Base-by-base conservation (phyloP, 2,329 filamentous ascomycete genomes). In the Trichoderma gracile region DNA sequence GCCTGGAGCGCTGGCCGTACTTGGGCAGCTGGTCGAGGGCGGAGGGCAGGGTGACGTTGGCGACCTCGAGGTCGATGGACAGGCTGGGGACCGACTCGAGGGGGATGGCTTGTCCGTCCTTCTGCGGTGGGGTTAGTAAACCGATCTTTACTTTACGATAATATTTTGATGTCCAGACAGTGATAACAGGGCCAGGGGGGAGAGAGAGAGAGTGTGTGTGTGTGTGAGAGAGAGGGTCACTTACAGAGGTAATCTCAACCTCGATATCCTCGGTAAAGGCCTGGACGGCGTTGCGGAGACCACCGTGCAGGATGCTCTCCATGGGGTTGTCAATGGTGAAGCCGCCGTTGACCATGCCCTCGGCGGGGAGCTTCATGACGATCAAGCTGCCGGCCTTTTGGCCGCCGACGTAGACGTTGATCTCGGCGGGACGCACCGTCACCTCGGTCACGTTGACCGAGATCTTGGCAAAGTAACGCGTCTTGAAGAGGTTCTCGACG, bases 281-380 rank as follows among this genome's bases (percentile, higher is more conserved):
- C 30, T 69, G 65, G 14, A 75, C 68, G 46, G 71, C 67, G 47
- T 71, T 68, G 21, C 65, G 7, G 63, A 53, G 25, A 62, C 66
- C 43, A 64, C 45, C 49, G 71, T 71, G 45, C 0, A 86, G 25
- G 30, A 65, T 52, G 8, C 15, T 69, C 71, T 90, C 88, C 75
- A 93, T 89, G 10, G 90, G 90, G 69, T 88, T 86, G 66, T 79
- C 77, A 56, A 82, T 76, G 54, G 81, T 76, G 43, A 78, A 71
- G 25, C 70, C 71, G 27, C 74, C 76, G 64, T 76, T 67, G 6
- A 75, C 53, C 30, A 67, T 72, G 54, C 76, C 78, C 14, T 62
- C 66, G 2, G 68, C 65, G 23, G 76, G 78, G 67, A 75, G 75
- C 64, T 68, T 69, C 74, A 79, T 76, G 54, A 79, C 70, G 1